phyloP scores from a whole-genome alignment of 257 asterid species.

The Nicotiana undulata region DNA sequence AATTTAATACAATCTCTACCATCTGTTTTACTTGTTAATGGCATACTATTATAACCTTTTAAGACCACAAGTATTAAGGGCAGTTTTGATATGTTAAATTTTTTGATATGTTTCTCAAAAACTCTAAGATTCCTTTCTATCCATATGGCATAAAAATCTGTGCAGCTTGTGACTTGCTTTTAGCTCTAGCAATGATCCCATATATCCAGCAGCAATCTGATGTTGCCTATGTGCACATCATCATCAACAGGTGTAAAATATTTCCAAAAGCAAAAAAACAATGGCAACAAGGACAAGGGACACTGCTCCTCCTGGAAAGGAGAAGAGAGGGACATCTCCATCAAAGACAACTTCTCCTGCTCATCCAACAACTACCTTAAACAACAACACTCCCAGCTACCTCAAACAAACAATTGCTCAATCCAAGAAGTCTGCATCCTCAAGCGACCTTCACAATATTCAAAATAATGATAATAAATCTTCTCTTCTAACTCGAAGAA shows the following conservation, averaged over 20 bases:
- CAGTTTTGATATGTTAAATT: too few species aligned
- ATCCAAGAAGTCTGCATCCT: slow-evolving; percentile 24
- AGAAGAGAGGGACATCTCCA: slow-evolving; percentile 36
- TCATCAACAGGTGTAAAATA: not conserved
- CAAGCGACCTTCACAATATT: slow-evolving; percentile 5
- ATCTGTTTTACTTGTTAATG: too few species aligned
- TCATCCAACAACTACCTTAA: slow-evolving; percentile 15
- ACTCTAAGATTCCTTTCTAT: too few species aligned
- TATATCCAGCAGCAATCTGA: too few species aligned
- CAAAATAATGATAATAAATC: not conserved
- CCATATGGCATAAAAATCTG: too few species aligned
- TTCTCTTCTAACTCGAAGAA: slow-evolving; percentile 28
- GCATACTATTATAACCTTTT: too few species aligned
- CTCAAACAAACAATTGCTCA: slow-evolving; percentile 42
- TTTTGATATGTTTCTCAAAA: too few species aligned
- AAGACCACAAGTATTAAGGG: too few species aligned
- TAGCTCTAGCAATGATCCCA: too few species aligned
- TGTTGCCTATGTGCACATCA: too few species aligned
- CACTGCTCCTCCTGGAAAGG: slow-evolving; percentile 25
- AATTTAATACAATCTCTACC: not conserved
- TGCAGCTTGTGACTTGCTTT: too few species aligned
- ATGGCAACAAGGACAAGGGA: slow-evolving; percentile 58
- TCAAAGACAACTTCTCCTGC: slow-evolving; percentile 19
- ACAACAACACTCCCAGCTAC: slow-evolving; percentile 33
- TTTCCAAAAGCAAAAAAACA: not conserved